A percentile compares a stretch with the other conserved stretches of the same genome.
phyloP scores from a whole-genome alignment of 352 stramenopile genomes.

The Pythium volutum region DNA sequence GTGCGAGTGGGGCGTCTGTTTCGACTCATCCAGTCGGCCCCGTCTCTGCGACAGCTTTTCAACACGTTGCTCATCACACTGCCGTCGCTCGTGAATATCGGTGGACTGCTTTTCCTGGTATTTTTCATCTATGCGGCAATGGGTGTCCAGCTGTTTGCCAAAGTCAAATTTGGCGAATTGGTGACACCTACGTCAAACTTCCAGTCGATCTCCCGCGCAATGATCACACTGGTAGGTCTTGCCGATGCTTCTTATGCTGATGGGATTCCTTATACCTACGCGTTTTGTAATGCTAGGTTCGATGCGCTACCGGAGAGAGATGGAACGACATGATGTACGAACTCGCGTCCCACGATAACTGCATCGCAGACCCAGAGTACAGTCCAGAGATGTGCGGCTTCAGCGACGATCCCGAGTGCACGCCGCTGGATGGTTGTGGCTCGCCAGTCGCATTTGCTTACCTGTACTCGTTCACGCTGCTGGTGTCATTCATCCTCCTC shows the following conservation, averaged over 20 bases:
- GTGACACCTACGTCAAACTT: constrained; percentile 87
- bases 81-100: constrained; percentile 86
- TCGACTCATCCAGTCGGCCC: constrained; percentile 65
- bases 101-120: constrained; percentile 80
- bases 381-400: constrained; percentile 62
- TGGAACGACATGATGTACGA: constrained; percentile 93
- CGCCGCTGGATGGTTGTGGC: constrained; percentile 67
- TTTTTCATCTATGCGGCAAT: constrained; percentile 92
- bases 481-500: constrained; percentile 87
- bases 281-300: constrained; percentile 5
- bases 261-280: background rate
- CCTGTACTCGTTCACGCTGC: constrained; percentile 86
- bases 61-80: constrained; percentile 87
- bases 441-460: constrained; percentile 65
- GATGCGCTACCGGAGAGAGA: constrained; percentile 89
- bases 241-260: constrained; percentile 1
- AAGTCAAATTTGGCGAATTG: constrained; percentile 61
- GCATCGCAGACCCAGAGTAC: constrained; percentile 40
- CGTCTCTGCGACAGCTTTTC: constrained; percentile 81
- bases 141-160: constrained; percentile 89
- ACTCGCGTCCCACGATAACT: constrained; percentile 52
- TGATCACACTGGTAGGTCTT: constrained; percentile 50
- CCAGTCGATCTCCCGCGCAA: constrained; percentile 70
- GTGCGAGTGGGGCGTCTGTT: constrained; percentile 77
- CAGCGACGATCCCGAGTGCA: constrained; percentile 35